Evolutionary conservation across 257 asterid species (phyloP).

Genomic region (Solanum sitiens): DNA sequence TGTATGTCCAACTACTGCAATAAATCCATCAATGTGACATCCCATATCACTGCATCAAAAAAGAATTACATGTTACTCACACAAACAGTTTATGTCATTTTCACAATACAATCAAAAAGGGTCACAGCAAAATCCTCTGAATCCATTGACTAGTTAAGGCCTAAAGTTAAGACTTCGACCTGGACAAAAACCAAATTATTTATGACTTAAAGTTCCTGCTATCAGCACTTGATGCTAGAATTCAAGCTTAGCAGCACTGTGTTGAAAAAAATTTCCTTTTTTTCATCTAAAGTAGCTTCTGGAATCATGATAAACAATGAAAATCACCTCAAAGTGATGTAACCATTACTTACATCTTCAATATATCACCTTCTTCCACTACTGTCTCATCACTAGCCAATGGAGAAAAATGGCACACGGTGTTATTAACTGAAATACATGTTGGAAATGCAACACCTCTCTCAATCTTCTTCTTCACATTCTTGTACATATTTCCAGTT

Average conservation of each 20-base stretch:
- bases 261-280: not conserved
- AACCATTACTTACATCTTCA: constrained; percentile 57
- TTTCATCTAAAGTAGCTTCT: not conserved
- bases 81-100: not conserved
- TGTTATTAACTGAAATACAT: constrained; percentile 75
- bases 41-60: constrained; percentile 77
- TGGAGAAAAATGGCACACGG: constrained; percentile 84
- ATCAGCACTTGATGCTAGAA: not conserved
- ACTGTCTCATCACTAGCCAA: constrained; percentile 62
- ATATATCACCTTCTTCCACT: constrained; percentile 62
- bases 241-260: not conserved
- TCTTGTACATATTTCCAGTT: constrained; percentile 87
- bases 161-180: not conserved
- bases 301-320: not conserved
- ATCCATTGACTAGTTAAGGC: not conserved
- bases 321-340: not conserved
- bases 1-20: constrained; percentile 86
- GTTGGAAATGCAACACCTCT: constrained; percentile 94
- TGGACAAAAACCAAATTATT: not conserved
- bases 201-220: not conserved
- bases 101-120: not conserved
- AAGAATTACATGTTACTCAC: not conserved
- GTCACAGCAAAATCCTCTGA: not conserved
- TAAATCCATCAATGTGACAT: constrained; percentile 95
- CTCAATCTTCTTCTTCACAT: constrained; percentile 89